A percentile compares a stretch with the other conserved stretches of the same genome.
Evolutionary conservation across 1,284 basidiomycete species (phyloP).

Genomic region (Sporisorium exsertum): DNA sequence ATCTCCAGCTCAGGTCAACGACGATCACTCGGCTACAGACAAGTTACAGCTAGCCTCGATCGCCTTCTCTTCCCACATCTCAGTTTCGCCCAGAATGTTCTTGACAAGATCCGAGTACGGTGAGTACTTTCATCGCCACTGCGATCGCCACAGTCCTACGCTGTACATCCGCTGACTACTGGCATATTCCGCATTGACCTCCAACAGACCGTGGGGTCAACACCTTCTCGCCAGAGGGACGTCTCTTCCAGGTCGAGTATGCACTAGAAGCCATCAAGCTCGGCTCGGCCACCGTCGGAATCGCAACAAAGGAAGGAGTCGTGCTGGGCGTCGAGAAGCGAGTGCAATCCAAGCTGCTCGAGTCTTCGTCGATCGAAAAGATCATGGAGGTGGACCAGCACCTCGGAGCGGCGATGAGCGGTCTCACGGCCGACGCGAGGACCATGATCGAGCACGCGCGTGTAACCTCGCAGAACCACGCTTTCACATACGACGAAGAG

Average conservation of each 20-base stretch:
- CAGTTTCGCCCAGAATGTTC: constrained; percentile 74
- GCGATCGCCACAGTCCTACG: not conserved
- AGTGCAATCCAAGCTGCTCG: constrained; percentile 94
- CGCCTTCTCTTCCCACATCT: not conserved
- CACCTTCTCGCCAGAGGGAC: constrained; percentile 98
- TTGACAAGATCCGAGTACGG: constrained; percentile 93
- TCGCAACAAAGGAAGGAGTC: constrained; percentile 79
- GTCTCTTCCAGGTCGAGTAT: constrained; percentile 96
- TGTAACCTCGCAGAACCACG: constrained; percentile 89
- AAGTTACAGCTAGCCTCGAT: not conserved
- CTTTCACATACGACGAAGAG: constrained; percentile 95
- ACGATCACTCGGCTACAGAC: not conserved
- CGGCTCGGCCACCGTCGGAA: constrained; percentile 96
- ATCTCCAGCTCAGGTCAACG: not conserved
- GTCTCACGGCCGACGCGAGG: constrained; percentile 95
- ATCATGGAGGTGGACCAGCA: constrained; percentile 99
- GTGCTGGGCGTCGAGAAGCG: constrained; percentile 98
- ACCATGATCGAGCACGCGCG: constrained; percentile 99
- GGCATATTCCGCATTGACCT: not conserved
- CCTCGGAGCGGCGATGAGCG: constrained; percentile 98
- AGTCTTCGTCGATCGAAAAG: constrained; percentile 96
- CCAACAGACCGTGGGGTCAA: constrained; percentile 91
- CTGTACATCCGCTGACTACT: not conserved
- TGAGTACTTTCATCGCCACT: constrained; percentile 62
- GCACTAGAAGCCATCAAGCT: constrained; percentile 77